phyloP scores from a whole-genome alignment of 495 filamentous ascomycete genomes.

The Chaetomium cochliodes region DNA sequence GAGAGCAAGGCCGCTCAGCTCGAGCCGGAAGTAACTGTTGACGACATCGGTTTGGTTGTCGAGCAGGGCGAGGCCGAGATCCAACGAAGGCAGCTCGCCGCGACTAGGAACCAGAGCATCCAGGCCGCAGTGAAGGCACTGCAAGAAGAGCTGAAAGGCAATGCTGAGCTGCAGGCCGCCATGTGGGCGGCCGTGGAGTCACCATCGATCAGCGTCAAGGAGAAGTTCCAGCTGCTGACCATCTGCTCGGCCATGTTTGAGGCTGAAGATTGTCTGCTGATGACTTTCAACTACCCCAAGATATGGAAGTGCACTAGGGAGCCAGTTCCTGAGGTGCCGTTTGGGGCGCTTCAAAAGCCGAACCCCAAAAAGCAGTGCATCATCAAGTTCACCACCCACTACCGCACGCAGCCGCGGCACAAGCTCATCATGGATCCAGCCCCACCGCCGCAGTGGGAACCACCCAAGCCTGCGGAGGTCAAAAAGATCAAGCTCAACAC shows the following conservation, averaged over 20 bases:
- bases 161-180: slow-evolving; percentile 62
- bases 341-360: neutral
- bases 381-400: slow-evolving; percentile 36
- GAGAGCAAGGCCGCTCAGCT: slow-evolving; percentile 45
- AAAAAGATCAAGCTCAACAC: slow-evolving; percentile 39
- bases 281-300: slow-evolving; percentile 66
- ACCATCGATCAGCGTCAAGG: slow-evolving; percentile 59
- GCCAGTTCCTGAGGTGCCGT: slow-evolving; percentile 4
- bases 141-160: slow-evolving; percentile 64
- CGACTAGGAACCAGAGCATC: slow-evolving; percentile 72
- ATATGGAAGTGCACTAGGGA: slow-evolving; percentile 65
- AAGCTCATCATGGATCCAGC: slow-evolving; percentile 25
- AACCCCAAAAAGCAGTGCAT: slow-evolving; percentile 30
- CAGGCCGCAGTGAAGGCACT: slow-evolving; percentile 71
- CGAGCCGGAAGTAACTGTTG: slow-evolving; percentile 29
- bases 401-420: slow-evolving; percentile 36
- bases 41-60: slow-evolving; percentile 69
- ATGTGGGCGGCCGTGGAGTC: slow-evolving; percentile 80
- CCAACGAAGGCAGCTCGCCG: slow-evolving; percentile 63
- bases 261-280: slow-evolving; percentile 57
- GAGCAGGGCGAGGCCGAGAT: slow-evolving; percentile 64
- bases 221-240: slow-evolving; percentile 74
- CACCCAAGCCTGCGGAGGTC: slow-evolving; percentile 30
- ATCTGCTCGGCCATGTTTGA: slow-evolving; percentile 74
- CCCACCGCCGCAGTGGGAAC: slow-evolving; percentile 28